Evolutionary conservation across 495 filamentous ascomycete genomes (phyloP), one percentile per base, ranked within the genome.

Genomic region (Xylona heveae): DNA sequence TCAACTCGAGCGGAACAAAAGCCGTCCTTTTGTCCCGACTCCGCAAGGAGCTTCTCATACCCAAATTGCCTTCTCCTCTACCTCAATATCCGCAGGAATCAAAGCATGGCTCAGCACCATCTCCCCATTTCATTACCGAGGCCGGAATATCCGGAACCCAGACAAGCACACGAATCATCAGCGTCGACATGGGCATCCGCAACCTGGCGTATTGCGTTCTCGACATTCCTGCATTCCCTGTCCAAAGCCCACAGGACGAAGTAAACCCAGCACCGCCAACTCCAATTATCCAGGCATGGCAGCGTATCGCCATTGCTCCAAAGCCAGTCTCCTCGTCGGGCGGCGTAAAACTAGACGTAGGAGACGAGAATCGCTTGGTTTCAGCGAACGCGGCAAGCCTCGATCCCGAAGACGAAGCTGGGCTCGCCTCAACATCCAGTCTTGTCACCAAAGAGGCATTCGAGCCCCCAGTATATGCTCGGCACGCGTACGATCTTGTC

Each of bases 131-230:
- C 12, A 34, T 28, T 24, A 14, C 20, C 28, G 61, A 19, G n/a
- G 9, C n/a, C 2, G 19, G 8, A 19, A 24, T 19, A 33, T 8
- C 17, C 2, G 6, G 3, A 22, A 14, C 31, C 3, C 6, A 5
- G 4, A 19, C n/a, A 6, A 14, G 6, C 14, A 18, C 2, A 10
- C 31, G 4, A 15, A 64, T 95, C 30, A 47, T 94, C 15, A 82
- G 79, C 47, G 74, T 88, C 42, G 80, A 93, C 52, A 71, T 93
- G 65, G 80, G 83, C 26, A 72, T 94, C 43, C 66, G 68, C 25
- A 90, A 88, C 52, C 55, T 92, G 10, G 84, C 81, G 9, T 81
- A 73, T 47, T 75, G 71, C 46, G 49, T 78, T 22, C 43, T 74
- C 31, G 49, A 64, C 24, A 41, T 62, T 3, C 51, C 57, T 7